These are phyloP conservation scores for Globisporangium sylvaticum DNA, from an alignment of 352 stramenopile genomes.

Conservation along the genomic window DNA sequence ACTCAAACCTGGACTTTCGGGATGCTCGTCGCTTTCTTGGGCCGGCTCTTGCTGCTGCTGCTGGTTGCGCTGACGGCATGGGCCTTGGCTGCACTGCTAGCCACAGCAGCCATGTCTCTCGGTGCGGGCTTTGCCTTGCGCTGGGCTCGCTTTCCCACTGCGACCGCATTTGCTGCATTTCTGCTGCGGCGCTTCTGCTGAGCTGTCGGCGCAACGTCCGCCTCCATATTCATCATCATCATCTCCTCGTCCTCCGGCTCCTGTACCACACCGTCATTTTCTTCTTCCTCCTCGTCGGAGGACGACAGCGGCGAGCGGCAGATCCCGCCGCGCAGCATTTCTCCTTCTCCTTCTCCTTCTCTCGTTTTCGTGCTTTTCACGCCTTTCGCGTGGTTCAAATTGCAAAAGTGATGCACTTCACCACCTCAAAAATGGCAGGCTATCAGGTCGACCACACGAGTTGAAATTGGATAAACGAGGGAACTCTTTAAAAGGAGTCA, in stretches of 20 bases:
- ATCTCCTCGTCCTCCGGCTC: constrained; percentile 5
- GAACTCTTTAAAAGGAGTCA: neutral
- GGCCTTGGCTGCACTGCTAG: neutral
- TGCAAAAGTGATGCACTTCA: neutral
- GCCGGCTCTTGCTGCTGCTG: neutral
- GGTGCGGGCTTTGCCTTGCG: constrained; percentile 11
- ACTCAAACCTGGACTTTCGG: constrained; percentile 4
- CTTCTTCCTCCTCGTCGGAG: constrained; percentile 24
- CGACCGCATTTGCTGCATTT: neutral
- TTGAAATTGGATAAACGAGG: neutral
- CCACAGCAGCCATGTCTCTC: neutral
- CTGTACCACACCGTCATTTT: neutral
- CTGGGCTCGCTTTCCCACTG: neutral
- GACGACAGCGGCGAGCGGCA: constrained; percentile 57
- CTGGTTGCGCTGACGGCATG: neutral
- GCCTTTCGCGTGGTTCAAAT: constrained; percentile 2
- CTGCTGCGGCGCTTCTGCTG: constrained; percentile 1
- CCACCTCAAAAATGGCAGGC: neutral
- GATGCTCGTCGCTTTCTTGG: constrained; percentile 7
- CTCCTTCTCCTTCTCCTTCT: constrained; percentile 9
- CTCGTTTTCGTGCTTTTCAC: neutral
- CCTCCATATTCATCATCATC: neutral
- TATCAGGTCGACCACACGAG: neutral
- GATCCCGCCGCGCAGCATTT: constrained; percentile 24
- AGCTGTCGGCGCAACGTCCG: neutral